Evolutionary conservation across 495 filamentous ascomycete genomes (phyloP), one percentile per base, ranked within the genome.

Genomic region (Staphylotrichum tortipilum): DNA sequence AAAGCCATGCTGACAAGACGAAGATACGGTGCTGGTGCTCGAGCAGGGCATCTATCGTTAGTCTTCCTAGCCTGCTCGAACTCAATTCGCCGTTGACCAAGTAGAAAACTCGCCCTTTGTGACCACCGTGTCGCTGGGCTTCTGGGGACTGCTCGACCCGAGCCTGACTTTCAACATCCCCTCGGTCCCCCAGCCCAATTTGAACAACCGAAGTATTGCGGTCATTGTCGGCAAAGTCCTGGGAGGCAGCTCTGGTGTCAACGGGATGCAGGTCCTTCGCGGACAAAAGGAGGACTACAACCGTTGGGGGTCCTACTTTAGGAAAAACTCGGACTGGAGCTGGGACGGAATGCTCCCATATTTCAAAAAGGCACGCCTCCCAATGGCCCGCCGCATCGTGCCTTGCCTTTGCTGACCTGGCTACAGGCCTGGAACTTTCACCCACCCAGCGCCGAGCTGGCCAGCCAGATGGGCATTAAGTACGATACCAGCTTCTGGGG

Each of bases 171-270:
- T 67, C 51, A 58, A 62, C 38, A 61, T 74, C 56, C 59, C 54
- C 15, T 74, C 71, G 5, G 59, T 59, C 1, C 68, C 67, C 1
- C 66, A 73, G 43, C 29, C 44, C 5, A 60, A 59, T 11, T 43
- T 75, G 7, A 55, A 59, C 29, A 66, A 68, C 53, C 58, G 69
- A 14, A 58, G 42, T 4, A 53, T 63, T 17, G 38, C 50, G 0
- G 68, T 71, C 11, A 18, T 60, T 1, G 57, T 52, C 24, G 73
- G 71, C 12, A 61, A 58, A 15, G 26, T 72, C 11, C 58, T 75
- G 0, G 73, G 73, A 5, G 72, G 73, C 4, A 71, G 69, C 48
- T 75, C 73, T 0, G 68, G 64, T n/a, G 59, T 73, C 34, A 77
- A 77, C 26, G 69, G 63, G 12, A 71, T 74, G 67, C 63, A 68